These are phyloP conservation scores for Vigna nakashimae DNA, from an alignment of 306 rosid genomes.

Conservation along the genomic window DNA sequence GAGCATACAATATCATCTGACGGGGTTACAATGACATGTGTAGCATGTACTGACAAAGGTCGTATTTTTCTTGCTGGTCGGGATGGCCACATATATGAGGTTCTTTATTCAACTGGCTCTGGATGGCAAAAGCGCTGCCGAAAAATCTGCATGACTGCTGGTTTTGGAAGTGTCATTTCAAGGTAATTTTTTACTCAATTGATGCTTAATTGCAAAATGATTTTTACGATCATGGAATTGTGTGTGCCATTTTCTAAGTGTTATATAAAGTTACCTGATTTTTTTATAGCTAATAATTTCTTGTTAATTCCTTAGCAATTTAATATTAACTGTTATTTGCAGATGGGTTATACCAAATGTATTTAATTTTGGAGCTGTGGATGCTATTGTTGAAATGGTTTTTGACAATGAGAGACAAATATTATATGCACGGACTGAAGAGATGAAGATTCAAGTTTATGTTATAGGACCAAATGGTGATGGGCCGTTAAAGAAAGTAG, in stretches of 20 bases:
- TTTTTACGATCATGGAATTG: constrained; percentile 21
- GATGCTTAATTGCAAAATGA: constrained; percentile 24
- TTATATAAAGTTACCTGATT: constrained; percentile 4
- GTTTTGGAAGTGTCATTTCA: constrained; percentile 90
- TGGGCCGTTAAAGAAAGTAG: constrained; percentile 88
- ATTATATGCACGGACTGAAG: constrained; percentile 87
- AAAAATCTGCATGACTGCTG: constrained; percentile 90
- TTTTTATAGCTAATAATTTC: constrained; percentile 25
- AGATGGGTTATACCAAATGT: constrained; percentile 98
- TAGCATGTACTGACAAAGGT: constrained; percentile 86
- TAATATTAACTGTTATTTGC: constrained; percentile 50
- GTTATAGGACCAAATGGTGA: constrained; percentile 81
- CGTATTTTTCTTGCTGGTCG: constrained; percentile 97
- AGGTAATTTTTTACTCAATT: constrained; percentile 60
- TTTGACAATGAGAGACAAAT: constrained; percentile 91
- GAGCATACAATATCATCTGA: constrained; percentile 90
- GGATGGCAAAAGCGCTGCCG: constrained; percentile 96
- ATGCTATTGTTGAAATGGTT: constrained; percentile 92
- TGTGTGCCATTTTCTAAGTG: constrained; percentile 9
- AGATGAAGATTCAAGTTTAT: constrained; percentile 95
- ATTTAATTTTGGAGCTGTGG: constrained; percentile 94
- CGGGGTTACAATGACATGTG: constrained; percentile 94
- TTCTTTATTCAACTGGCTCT: constrained; percentile 85
- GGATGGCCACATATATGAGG: constrained; percentile 94
- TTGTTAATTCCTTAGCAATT: constrained; percentile 39